phyloP scores from a whole-genome alignment of 2,329 filamentous ascomycete species.

The Arthrobotrys conoides region DNA sequence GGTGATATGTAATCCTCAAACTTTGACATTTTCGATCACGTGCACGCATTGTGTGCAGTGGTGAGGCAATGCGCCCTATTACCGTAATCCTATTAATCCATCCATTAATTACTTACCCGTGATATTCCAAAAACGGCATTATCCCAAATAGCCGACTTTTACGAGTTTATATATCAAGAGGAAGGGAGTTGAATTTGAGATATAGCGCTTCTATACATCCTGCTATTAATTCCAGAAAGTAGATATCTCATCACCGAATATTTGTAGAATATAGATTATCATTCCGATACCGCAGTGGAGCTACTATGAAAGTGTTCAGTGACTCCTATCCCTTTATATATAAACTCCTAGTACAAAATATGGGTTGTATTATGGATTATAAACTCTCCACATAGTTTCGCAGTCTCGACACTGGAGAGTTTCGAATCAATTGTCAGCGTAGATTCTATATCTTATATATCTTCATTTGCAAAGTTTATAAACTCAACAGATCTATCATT shows the following conservation, averaged over 20 bases:
- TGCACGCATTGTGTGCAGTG: constrained; percentile 23
- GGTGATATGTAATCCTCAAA: not conserved
- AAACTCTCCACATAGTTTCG: not conserved
- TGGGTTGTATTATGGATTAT: not conserved
- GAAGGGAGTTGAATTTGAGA: not conserved
- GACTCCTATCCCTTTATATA: not conserved
- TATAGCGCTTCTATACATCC: too few relatives aligned
- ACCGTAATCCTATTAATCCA: too few relatives aligned
- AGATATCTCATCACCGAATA: not conserved
- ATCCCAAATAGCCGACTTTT: constrained; percentile 9
- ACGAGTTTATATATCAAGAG: too few relatives aligned
- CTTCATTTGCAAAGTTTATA: not conserved
- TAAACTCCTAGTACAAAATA: not conserved
- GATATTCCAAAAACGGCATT: constrained; percentile 14
- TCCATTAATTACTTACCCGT: not conserved
- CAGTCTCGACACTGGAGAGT: too few relatives aligned
- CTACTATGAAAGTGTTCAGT: not conserved
- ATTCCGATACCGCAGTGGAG: too few relatives aligned
- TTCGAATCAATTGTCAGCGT: not conserved
- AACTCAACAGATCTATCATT: not conserved
- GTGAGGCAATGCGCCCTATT: not conserved
- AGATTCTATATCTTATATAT: not conserved
- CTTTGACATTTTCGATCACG: constrained; percentile 20
- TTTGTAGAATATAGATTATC: too few relatives aligned
- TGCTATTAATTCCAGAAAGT: not conserved